Conservation (phyloP, 2,329 filamentous ascomycete species). For the Aspergillus sp. region DNA sequence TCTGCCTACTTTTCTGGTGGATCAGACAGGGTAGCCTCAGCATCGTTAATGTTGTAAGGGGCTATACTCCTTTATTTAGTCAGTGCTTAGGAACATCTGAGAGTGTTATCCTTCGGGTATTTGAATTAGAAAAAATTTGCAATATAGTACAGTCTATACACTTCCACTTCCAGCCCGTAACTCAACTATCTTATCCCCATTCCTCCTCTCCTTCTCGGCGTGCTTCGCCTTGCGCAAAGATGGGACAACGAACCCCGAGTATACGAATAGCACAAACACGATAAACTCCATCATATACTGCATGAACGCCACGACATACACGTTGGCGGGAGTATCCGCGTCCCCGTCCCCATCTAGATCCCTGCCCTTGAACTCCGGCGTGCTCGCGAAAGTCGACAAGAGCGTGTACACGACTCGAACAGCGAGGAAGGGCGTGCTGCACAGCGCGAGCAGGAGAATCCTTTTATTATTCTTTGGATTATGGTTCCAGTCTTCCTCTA, state of each 20-base stretch:
- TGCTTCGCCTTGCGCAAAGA: not conserved
- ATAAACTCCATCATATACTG: not conserved
- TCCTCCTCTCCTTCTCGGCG: not conserved
- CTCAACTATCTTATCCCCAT: not conserved
- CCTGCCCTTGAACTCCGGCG: not conserved
- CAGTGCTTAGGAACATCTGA: no score
- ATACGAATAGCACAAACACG: not conserved
- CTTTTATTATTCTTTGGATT: not conserved
- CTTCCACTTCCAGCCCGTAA: not conserved
- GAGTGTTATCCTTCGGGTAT: no score
- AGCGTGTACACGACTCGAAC: not conserved
- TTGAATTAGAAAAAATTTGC: no score
- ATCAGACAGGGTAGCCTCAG: no score
- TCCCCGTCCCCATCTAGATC: not conserved
- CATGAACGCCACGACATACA: not conserved
- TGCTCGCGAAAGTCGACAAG: not conserved
- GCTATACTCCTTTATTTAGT: no score
- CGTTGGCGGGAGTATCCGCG: not conserved
- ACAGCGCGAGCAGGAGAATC: not conserved
- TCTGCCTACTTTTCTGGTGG: no score
- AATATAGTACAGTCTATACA: not conserved
- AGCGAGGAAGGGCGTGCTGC: not conserved
- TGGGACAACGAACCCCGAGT: not conserved
- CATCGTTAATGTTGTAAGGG: no score
- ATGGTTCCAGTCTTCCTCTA: not conserved